Conservation (phyloP, 768 basidiomycete genomes). For the Termitomyces bulborhizus region DNA sequence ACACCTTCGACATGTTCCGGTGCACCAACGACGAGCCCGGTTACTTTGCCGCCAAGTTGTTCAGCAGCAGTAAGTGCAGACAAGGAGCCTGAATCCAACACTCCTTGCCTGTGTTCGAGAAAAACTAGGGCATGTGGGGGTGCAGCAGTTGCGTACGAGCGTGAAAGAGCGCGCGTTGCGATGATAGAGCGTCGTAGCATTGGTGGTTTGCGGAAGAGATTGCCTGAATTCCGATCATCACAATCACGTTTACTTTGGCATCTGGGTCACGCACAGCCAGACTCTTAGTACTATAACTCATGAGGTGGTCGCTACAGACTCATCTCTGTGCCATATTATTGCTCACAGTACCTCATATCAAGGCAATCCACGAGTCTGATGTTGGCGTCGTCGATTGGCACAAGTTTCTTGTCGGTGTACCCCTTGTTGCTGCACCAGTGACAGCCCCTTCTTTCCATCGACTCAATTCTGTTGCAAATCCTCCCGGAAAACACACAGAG, state of each 20-base stretch:
- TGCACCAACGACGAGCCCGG: slow-evolving; percentile 68
- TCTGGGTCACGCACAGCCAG: not conserved
- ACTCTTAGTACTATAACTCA: not conserved
- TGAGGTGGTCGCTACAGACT: slow-evolving; percentile 9
- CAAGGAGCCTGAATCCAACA: slow-evolving; percentile 77
- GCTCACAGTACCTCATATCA: slow-evolving; percentile 12
- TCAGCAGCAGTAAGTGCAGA: slow-evolving; percentile 90
- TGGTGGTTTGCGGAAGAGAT: not conserved
- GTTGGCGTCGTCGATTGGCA: slow-evolving; percentile 89
- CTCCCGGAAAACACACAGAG: slow-evolving; percentile 5
- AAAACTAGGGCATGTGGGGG: slow-evolving; percentile 80
- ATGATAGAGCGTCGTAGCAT: slow-evolving; percentile 15
- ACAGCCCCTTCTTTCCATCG: slow-evolving; percentile 57
- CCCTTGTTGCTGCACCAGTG: slow-evolving; percentile 41
- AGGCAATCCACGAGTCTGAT: slow-evolving; percentile 65
- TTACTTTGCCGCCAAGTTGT: slow-evolving; percentile 80
- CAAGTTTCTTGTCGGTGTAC: slow-evolving; percentile 68
- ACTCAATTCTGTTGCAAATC: not conserved
- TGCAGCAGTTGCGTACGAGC: slow-evolving; percentile 54
- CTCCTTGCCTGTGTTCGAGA: slow-evolving; percentile 79
- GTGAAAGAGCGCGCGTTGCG: slow-evolving; percentile 15
- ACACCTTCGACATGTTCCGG: slow-evolving; percentile 60
- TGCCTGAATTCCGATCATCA: slow-evolving; percentile 11
- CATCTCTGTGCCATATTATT: slow-evolving; percentile 3
- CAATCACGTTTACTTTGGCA: slow-evolving; percentile 5